A percentile compares a stretch with the other conserved stretches of the same genome.
phyloP scores from a whole-genome alignment of 2,329 filamentous ascomycete species.

The Fusarium coicis region DNA sequence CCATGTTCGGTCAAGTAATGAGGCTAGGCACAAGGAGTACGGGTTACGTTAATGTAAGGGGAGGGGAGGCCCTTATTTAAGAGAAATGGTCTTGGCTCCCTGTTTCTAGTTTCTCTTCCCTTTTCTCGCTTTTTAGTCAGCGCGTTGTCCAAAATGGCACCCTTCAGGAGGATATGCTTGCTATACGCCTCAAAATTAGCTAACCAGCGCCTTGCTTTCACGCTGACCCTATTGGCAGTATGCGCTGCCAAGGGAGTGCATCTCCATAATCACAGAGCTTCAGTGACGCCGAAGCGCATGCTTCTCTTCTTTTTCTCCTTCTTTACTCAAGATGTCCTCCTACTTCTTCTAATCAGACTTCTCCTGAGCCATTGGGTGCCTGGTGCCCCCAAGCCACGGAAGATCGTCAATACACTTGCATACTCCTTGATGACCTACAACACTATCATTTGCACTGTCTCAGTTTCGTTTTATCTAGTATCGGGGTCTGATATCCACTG shows the following conservation, averaged over 20 bases:
- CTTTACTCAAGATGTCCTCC: conserved; percentile 42
- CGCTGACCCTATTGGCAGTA: neutral
- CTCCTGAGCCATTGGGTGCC: conserved; percentile 43
- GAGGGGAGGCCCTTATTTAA: neutral
- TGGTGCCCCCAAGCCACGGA: neutral
- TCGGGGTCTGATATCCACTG: conserved; percentile 48
- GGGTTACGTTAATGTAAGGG: neutral
- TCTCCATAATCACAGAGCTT: neutral
- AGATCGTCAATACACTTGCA: conserved; percentile 7
- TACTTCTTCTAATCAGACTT: conserved; percentile 47
- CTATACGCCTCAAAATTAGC: neutral
- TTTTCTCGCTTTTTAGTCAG: neutral
- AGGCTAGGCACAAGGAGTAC: neutral
- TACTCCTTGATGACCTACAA: conserved; percentile 14
- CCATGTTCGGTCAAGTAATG: neutral
- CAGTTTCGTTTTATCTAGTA: conserved; percentile 12
- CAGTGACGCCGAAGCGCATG: neutral
- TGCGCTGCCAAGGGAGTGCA: neutral
- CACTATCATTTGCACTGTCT: conserved; percentile 30
- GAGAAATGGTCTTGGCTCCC: neutral
- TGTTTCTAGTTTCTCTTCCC: neutral
- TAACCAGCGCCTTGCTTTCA: neutral
- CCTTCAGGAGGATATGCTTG: neutral
- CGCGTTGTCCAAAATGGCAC: neutral
- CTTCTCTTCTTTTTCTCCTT: neutral